Base-by-base conservation (phyloP, 176 grass and related monocot species). In the Musa beccarii region DNA sequence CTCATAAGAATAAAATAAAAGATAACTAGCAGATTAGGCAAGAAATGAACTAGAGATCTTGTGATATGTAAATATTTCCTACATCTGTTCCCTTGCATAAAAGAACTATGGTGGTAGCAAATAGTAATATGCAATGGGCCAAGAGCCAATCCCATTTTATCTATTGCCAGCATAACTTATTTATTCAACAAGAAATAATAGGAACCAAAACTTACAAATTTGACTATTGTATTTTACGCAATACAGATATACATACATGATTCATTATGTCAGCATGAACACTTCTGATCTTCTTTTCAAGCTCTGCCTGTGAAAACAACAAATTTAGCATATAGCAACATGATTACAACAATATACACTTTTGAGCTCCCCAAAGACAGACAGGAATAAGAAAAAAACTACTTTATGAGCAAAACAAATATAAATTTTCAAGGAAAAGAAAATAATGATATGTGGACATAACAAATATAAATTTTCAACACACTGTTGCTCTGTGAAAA, bases 211-310 rank as follows among this genome's bases (percentile, higher is more conserved):
- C n/a, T 50, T 49, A 69, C 15, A 69, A 49, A 29, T 69, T 50
- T 17, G 28, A 21, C 19, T 4, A 71, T 51, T 52, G 34, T 11
- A 20, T 71, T 10, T 3, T 66, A 28, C 16, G 59, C 17, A 75
- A 54, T 78, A 71, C 13, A n/a, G 15, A 84, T 80, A 53, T 20
- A 71, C 90, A 85, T 91, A 93, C 94, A 91, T 97, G 84, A 82
- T 84, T 84, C 61, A 86, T 92, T 67, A 97, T 91, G 49, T 90
- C 87, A 66, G 22, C 75, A 75, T 85, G 88, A 78, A 97, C 75
- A 69, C 14, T 70, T 82, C 76, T 86, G 24, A 80, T 75, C 59
- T 91, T 97, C 80, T 97, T 80, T 71, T 90, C 84, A 17, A 97
- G 75, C 16, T 93, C 85, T 26, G 63, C 84, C 94, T 97, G 80